Percentiles rank a stretch among this genome's conserved stretches.
phyloP scores from a whole-genome alignment of 23 red algal species.

The Cyanidiococcus yangmingshanensis region DNA sequence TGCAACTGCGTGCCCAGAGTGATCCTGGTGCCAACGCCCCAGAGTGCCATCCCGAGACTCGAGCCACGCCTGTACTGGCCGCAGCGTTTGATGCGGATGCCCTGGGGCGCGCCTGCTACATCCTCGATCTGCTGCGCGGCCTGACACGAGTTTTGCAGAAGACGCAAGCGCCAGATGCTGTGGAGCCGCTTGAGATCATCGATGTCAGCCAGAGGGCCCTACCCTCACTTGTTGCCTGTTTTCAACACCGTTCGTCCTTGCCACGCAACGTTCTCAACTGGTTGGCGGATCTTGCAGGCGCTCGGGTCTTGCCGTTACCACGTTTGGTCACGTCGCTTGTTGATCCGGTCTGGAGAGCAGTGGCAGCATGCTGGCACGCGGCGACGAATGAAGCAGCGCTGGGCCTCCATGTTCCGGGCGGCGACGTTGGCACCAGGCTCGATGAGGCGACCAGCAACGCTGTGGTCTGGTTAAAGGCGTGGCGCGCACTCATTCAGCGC shows the following conservation, averaged over 20 bases:
- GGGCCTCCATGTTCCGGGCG: not conserved
- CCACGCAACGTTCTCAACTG: not conserved
- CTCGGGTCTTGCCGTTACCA: not conserved
- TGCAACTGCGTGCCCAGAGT: not conserved
- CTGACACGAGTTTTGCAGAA: not conserved
- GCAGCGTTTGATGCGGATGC: not conserved
- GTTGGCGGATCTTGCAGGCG: not conserved
- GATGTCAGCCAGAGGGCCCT: not conserved
- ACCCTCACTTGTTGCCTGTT: not conserved
- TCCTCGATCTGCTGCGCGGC: not conserved
- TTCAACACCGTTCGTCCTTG: not conserved
- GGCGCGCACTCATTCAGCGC: not conserved
- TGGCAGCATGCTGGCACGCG: not conserved
- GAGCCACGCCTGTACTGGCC: not conserved
- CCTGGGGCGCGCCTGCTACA: not conserved
- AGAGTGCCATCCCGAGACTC: not conserved
- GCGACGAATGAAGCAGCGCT: not conserved
- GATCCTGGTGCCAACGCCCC: not conserved
- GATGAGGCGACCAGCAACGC: not conserved
- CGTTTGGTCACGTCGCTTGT: not conserved
- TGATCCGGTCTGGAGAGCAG: not conserved
- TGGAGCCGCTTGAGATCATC: not conserved
- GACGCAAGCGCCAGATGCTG: not conserved
- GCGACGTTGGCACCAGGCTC: not conserved
- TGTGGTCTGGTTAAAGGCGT: not conserved